These are phyloP conservation scores for Sicyos edulis DNA, from an alignment of 306 rosid genomes.

Conservation along the genomic window DNA sequence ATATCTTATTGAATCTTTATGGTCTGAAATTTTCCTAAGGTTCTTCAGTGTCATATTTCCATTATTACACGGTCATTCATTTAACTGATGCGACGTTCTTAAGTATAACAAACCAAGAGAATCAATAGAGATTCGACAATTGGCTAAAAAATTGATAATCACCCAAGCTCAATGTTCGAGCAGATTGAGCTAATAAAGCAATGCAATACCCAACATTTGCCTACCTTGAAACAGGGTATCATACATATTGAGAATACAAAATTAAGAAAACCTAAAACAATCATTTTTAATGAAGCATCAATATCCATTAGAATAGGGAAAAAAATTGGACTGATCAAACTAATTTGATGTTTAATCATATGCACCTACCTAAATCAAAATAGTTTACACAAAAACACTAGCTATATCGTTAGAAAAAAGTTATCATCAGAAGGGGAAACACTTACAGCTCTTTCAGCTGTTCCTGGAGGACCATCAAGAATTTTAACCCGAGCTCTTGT, in stretches of 20 bases:
- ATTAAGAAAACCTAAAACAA: slow-evolving; percentile 4
- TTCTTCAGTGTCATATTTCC: neutral
- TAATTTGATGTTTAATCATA: slow-evolving; percentile 6
- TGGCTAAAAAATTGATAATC: neutral
- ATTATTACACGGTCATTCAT: neutral
- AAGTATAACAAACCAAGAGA: no score
- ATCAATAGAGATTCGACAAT: neutral
- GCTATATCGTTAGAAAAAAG: neutral
- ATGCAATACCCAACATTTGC: neutral
- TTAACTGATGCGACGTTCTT: slow-evolving; percentile 7
- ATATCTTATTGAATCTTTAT: neutral
- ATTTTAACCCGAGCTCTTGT: slow-evolving; percentile 89
- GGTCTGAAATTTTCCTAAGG: neutral
- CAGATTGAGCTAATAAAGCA: neutral
- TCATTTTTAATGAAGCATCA: neutral
- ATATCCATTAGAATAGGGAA: neutral
- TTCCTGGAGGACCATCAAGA: slow-evolving; percentile 97
- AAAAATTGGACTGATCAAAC: neutral
- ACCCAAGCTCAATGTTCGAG: neutral
- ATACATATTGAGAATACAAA: neutral
- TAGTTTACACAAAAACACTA: slow-evolving; percentile 11
- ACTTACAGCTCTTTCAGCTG: slow-evolving; percentile 98
- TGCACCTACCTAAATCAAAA: slow-evolving; percentile 3
- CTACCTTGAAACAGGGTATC: neutral
- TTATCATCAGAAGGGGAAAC: neutral